These are phyloP conservation scores for Rhynchosporium graminicola DNA, from an alignment of 2,329 filamentous ascomycete genomes.

Conservation along the genomic window DNA sequence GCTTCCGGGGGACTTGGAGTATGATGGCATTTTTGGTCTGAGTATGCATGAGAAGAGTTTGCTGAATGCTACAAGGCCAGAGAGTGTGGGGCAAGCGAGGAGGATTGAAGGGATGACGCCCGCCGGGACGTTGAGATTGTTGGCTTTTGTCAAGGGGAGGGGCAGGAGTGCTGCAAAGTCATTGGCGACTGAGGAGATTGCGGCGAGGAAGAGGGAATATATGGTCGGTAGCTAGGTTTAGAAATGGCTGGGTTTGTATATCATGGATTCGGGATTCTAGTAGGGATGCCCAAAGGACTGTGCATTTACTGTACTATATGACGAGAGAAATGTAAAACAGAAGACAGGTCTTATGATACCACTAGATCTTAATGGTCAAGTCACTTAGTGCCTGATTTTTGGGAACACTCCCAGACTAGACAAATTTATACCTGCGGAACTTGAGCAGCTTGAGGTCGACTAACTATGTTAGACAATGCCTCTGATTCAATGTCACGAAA, in stretches of 20 bases:
- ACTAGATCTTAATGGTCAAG: too few relatives aligned
- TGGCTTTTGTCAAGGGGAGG: slow-evolving; percentile 56
- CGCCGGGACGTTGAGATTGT: slow-evolving; percentile 58
- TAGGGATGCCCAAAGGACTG: not conserved
- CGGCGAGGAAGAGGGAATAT: slow-evolving; percentile 24
- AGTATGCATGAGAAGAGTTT: slow-evolving; percentile 77
- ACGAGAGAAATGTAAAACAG: not conserved
- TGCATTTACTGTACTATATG: slow-evolving; percentile 2
- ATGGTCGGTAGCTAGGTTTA: slow-evolving; percentile 14
- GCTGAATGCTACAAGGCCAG: slow-evolving; percentile 70
- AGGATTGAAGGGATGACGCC: slow-evolving; percentile 79
- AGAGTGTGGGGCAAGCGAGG: slow-evolving; percentile 85
- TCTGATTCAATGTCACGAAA: too few relatives aligned
- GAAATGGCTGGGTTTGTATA: not conserved
- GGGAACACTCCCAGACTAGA: too few relatives aligned
- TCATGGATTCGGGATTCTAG: not conserved
- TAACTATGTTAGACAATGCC: too few relatives aligned
- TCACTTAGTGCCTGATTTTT: too few relatives aligned
- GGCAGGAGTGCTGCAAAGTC: slow-evolving; percentile 27
- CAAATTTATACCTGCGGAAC: too few relatives aligned
- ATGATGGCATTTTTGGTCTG: slow-evolving; percentile 70
- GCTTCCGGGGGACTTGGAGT: slow-evolving; percentile 76
- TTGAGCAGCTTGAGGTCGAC: too few relatives aligned
- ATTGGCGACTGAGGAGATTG: slow-evolving; percentile 28
- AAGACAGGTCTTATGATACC: too few relatives aligned